phyloP scores from a whole-genome alignment of 805 yeast genomes.

The Saturnispora silvae region DNA sequence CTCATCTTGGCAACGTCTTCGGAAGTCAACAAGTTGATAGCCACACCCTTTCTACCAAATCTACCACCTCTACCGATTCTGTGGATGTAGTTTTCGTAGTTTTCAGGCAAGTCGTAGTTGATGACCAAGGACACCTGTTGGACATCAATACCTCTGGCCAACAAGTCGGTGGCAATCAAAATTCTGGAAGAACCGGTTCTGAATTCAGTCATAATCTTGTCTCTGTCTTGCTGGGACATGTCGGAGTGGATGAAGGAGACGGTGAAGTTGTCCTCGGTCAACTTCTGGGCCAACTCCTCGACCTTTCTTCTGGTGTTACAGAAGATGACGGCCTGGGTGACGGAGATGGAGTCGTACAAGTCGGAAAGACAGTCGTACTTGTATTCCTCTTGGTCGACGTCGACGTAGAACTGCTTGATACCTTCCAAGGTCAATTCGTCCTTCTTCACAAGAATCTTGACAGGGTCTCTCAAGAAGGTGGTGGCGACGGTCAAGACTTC shows the following conservation, averaged over 20 bases:
- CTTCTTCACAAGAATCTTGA: constrained; percentile 85
- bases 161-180: constrained; percentile 84
- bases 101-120: constrained; percentile 85
- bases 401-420: constrained; percentile 82
- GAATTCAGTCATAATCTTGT: constrained; percentile 89
- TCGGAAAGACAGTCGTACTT: constrained; percentile 93
- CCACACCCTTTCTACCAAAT: constrained; percentile 97
- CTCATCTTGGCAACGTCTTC: constrained; percentile 66
- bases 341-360: constrained; percentile 87
- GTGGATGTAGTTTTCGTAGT: constrained; percentile 90
- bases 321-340: constrained; percentile 95
- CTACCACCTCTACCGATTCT: constrained; percentile 98
- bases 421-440: constrained; percentile 95
- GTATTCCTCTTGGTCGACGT: constrained; percentile 88
- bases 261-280: constrained; percentile 73
- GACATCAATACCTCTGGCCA: constrained; percentile 97
- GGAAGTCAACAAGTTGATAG: constrained; percentile 83
- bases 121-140: constrained; percentile 94
- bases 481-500: constrained; percentile 86
- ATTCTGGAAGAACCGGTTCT: constrained; percentile 91
- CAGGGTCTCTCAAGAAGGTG: constrained; percentile 92
- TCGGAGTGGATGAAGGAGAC: constrained; percentile 95
- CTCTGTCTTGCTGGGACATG: constrained; percentile 89
- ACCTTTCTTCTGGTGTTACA: constrained; percentile 94
- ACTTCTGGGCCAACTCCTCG: constrained; percentile 71